Base-by-base conservation (phyloP, 108 stramenopile species). In the Epipyxis sp. region DNA sequence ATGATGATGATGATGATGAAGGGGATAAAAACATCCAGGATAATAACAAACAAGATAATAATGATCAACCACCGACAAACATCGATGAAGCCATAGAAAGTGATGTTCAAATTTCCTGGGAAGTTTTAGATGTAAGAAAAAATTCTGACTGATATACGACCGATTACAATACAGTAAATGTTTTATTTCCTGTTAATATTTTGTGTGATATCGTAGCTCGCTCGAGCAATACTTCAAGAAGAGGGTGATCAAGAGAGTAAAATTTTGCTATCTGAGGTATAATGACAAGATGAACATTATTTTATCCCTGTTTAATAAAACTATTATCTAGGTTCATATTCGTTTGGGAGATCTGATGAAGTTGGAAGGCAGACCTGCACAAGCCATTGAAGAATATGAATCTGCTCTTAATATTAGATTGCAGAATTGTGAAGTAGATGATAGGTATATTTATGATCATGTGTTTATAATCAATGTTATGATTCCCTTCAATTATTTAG, bases 41-140 rank as follows among this genome's bases (percentile, higher is more conserved):
- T 41, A 78, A 40, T 40, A 67, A 68, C 10, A 39, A 59, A 2
- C 72, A 69, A 78, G 79, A 80, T 41, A 67, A 77, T 35, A 68
- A 78, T 76, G 74, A 78, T 35, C 37, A 39, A 44, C 37, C 29
- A 16, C 58, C 74, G 32, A 76, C 27, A 59, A 76, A 1, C 44
- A 30, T 35, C 69, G 59, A 30, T 59, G 37, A 59, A 35, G 77
- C 39, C 20, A 65, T 59, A 76, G 54, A 77, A 59, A 42, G 46
- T 37, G 61, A 65, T 25, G 30, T 65, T 6, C 61, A 65, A 37
- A 25, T 65, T 37, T 16, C 61, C 35, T 65, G 61, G 61, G 61
- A 65, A 65, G 35, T 35, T 65, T 25, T 65, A 6, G 61, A 65
- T 65, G 61, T 65, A 65, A 65, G 61, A 6, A 6, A 57, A 57